Conservation (phyloP, 306 rosid genomes). For the Arachis hypogaea region DNA sequence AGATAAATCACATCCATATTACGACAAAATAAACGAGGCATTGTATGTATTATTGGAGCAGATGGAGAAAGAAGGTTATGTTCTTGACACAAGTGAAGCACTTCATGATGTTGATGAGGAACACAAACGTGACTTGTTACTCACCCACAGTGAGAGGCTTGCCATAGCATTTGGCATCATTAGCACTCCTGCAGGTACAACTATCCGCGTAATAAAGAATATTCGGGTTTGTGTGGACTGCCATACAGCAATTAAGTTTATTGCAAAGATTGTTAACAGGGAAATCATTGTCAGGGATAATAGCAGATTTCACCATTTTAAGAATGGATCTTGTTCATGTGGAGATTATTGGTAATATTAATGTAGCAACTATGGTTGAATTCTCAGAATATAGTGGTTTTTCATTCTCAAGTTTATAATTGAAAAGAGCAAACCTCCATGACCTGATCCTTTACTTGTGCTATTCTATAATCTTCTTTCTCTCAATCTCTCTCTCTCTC, state of each 20-base stretch:
- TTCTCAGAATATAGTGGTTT: too few species aligned
- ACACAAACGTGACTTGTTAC: conserved; percentile 62
- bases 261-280: conserved; percentile 73
- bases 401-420: too few species aligned
- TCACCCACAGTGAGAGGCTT: conserved; percentile 80
- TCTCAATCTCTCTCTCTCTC: too few species aligned
- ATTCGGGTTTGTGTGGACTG: conserved; percentile 77
- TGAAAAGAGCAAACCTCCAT: too few species aligned
- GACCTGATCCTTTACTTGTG: too few species aligned
- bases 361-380: too few species aligned
- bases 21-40: conserved; percentile 62
- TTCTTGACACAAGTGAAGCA: conserved; percentile 64
- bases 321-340: conserved; percentile 64
- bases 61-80: conserved; percentile 80
- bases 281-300: conserved; percentile 86
- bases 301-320: conserved; percentile 89
- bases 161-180: conserved; percentile 89
- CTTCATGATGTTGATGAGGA: conserved; percentile 82
- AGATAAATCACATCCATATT: conserved; percentile 74
- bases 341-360: conserved; percentile 69
- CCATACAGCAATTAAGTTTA: conserved; percentile 74
- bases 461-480: too few species aligned
- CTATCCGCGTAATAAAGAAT: conserved; percentile 79
- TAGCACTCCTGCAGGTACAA: conserved; percentile 73
- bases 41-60: conserved; percentile 64